phyloP scores from a whole-genome alignment of 139 green algal genomes.

The Micractinium conductrix region DNA sequence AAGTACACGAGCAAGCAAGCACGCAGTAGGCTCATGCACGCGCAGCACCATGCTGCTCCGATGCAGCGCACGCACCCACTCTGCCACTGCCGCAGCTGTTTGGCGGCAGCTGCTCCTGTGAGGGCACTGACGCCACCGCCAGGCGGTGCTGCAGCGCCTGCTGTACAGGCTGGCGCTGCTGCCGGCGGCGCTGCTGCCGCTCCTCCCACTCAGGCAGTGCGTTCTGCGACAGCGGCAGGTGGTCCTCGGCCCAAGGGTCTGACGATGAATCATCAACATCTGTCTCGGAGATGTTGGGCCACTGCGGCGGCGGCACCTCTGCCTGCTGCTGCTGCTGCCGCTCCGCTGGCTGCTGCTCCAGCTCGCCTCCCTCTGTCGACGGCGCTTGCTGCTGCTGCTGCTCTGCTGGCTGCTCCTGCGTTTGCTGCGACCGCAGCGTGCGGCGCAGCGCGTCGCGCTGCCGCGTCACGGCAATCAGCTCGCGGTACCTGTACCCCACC shows the following conservation, averaged over 20 bases:
- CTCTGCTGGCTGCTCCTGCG: not conserved
- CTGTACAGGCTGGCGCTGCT: too few relatives aligned
- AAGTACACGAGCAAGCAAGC: too few relatives aligned
- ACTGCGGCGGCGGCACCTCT: not conserved
- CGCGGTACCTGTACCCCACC: slow-evolving; percentile 17
- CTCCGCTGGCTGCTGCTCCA: not conserved
- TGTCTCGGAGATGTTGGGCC: not conserved
- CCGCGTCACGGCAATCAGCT: slow-evolving; percentile 29
- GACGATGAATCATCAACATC: not conserved
- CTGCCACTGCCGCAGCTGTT: too few relatives aligned
- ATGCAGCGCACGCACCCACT: too few relatives aligned
- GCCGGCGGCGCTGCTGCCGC: not conserved
- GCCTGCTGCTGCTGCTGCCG: not conserved
- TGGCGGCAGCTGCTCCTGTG: slow-evolving; percentile 1
- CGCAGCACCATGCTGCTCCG: too few relatives aligned
- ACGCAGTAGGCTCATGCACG: too few relatives aligned
- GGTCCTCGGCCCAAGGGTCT: not conserved
- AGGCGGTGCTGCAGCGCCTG: not conserved
- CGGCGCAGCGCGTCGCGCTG: slow-evolving; percentile 20
- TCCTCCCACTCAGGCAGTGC: not conserved
- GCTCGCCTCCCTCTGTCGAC: not conserved
- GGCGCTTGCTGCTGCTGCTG: not conserved
- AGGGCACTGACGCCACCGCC: too few relatives aligned
- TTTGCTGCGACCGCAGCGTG: not conserved
- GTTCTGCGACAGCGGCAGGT: not conserved